Base-by-base conservation (phyloP, 75 land plant species). In the Cupressus sempervirens region DNA sequence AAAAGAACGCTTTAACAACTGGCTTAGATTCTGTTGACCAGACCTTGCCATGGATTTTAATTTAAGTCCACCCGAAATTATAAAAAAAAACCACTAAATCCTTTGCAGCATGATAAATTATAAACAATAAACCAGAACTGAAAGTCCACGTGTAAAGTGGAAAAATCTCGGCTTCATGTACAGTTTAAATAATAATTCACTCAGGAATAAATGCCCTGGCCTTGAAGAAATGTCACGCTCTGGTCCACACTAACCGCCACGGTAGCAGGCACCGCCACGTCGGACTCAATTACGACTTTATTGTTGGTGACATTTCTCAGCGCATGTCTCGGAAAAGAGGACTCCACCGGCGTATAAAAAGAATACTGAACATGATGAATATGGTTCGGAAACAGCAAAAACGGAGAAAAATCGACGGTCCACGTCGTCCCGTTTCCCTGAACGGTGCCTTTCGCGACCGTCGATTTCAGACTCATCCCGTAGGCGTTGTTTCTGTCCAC, bases 361-460 rank as follows among this genome's bases (percentile, higher is more conserved):
- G 98, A 90, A 86, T 95, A 97, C 74, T 94, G 94, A 5, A 94
- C 92, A 52, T 95, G 87, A 16, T 84, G 89, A 10, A 95, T 93
- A 20, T 52, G 87, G 72, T 92, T 83, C 0, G 93, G 93, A 87
- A 97, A 94, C 83, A 95, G 70, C 15, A 97, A 86, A 20, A 88
- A 38, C 1, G 81, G 48, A 4, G 86, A 87, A 46, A 97, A 91
- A 86, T 97, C 97, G 7, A 91, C 86, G 7, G 75, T 48, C 97
- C 98, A 94, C 29, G 32, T 58, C 0, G 85, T 91, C 38, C 93
- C 90, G 68, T 88, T 90, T 8, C 94, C 93, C 14, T 76, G 53
- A 12, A 87, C 86, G 0, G 90, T 83, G 43, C 72, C 87, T 80
- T 89, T 87, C 18, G 88, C 97, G 7, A 90, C 90, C 56, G 99